Base-by-base conservation (phyloP, 2,329 filamentous ascomycete genomes). In the Pseudogymnoascus sp. region DNA sequence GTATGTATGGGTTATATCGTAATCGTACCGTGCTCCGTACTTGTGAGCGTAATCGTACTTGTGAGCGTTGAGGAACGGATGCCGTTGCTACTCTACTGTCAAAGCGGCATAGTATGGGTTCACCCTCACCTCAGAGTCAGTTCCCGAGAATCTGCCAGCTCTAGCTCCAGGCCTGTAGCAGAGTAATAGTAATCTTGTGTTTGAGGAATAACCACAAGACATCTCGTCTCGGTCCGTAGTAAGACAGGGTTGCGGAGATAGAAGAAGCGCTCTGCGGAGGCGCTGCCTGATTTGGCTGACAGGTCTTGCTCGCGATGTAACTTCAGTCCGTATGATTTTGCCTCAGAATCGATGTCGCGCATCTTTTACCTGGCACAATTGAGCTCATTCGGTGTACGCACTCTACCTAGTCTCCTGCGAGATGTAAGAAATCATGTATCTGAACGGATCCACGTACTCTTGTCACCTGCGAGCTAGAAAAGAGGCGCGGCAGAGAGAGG, bases 51-150 rank as follows among this genome's bases (percentile, higher is more conserved):
- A 31, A 31, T 31, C 28, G 28, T 31, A 31, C 50, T 56, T 33
- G 25, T 56, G 50, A 56, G 50, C 50, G 25, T 33, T 33, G 16
- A 25, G 50, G 16, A 33, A 33, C 12, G 28, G 28, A 56, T 33
- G 25, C 50, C 50, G 28, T 18, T 28, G 44, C 23, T 8, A 50
- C 44, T 25, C 11, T 56, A 33, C 50, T 56, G 50, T 56, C 50
- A 56, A 56, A 56, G 50, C 50, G 50, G 50, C 50, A n/a, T 33
- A 33, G 50, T n/a, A 56, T 33, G 50, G 44, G 50, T 56, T 56
- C 50, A 56, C 28, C 50, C 28, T 56, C 50, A 33, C n/a, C 28
- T 7, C 28, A 31, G 28, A 31, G 28, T 31, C 28, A 33, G 25
- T 18, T 56, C 50, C 25, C 50, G n/a, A 33, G 14, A 5, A 56